Evolutionary conservation across 805 yeast species (phyloP).

Genomic region (Spathaspora sp.): DNA sequence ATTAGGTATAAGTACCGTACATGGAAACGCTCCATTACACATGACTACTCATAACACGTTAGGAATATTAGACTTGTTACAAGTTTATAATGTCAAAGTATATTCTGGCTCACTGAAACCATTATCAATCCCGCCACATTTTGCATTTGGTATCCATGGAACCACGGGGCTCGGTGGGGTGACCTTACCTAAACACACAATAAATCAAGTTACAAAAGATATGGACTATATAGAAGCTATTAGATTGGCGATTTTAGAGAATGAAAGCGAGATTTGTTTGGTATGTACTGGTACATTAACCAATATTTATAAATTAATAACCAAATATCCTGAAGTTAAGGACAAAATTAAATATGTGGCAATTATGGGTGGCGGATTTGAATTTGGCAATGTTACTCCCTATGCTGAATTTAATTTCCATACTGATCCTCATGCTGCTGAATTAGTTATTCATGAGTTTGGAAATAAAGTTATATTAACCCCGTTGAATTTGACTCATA

Average conservation of each 20-base stretch:
- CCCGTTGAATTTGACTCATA: constrained; percentile 71
- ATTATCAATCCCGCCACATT: constrained; percentile 42
- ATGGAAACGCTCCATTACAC: constrained; percentile 64
- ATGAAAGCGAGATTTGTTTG: constrained; percentile 50
- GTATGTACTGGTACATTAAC: constrained; percentile 81
- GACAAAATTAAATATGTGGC: constrained; percentile 49
- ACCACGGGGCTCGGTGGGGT: constrained; percentile 77
- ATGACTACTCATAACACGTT: constrained; percentile 69
- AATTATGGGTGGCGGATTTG: constrained; percentile 74
- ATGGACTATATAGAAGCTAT: constrained; percentile 33
- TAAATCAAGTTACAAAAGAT: constrained; percentile 13
- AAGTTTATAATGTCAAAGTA: constrained; percentile 52
- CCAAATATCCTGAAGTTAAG: constrained; percentile 51
- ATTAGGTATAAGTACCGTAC: constrained; percentile 70
- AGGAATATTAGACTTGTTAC: constrained; percentile 60
- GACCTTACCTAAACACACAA: constrained; percentile 44
- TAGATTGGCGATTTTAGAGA: constrained; percentile 35
- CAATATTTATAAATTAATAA: constrained; percentile 57
- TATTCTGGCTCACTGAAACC: constrained; percentile 66
- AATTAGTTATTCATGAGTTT: constrained; percentile 38
- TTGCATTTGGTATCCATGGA: constrained; percentile 71
- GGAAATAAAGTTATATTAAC: constrained; percentile 50
- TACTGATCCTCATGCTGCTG: constrained; percentile 76
- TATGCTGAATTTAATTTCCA: constrained; percentile 73
- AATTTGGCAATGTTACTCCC: constrained; percentile 47